These are phyloP conservation scores for Saccharomyces hybrid DNA, from an alignment of 1,139 yeast species.

Conservation along the genomic window DNA sequence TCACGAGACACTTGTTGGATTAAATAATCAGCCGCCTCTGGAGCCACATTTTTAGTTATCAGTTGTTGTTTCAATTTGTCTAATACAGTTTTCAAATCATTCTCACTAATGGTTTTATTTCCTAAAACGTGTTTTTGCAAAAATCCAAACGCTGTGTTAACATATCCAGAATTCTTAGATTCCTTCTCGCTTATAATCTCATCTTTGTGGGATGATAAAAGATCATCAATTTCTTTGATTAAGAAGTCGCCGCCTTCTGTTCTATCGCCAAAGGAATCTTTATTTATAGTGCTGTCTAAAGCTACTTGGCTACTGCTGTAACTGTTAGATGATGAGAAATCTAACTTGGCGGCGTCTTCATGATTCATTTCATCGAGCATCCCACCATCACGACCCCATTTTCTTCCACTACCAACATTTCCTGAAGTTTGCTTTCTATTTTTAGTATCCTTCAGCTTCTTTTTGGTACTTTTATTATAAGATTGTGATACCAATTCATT, in stretches of 20 bases:
- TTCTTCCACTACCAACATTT: conserved; percentile 30
- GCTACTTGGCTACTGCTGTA: conserved; percentile 17
- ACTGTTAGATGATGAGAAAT: conserved; percentile 37
- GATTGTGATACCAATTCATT: conserved; percentile 6
- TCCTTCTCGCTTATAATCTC: conserved; percentile 34
- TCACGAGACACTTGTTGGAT: conserved; percentile 53
- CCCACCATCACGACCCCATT: conserved; percentile 42
- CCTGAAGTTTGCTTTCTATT: conserved; percentile 5
- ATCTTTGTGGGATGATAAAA: conserved; percentile 18
- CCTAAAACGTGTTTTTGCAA: conserved; percentile 48
- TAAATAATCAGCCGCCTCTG: conserved; percentile 52
- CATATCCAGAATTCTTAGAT: conserved; percentile 18
- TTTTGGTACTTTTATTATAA: conserved; percentile 3
- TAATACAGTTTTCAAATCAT: conserved; percentile 49
- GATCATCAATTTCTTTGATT: conserved; percentile 30
- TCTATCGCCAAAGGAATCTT: conserved; percentile 40
- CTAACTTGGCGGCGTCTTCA: conserved; percentile 36
- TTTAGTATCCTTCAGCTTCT: conserved; percentile 10
- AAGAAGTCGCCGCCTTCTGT: conserved; percentile 29
- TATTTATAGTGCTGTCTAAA: conserved; percentile 33
- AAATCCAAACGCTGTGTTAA: conserved; percentile 43
- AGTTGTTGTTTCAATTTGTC: conserved; percentile 47
- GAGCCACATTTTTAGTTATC: conserved; percentile 43
- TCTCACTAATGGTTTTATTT: conserved; percentile 48
- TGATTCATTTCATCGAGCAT: conserved; percentile 36